Percentiles rank a stretch among this genome's conserved stretches.
phyloP scores from a whole-genome alignment of 192 early-diverging fungal genomes.

The Backusella morwellensis region DNA sequence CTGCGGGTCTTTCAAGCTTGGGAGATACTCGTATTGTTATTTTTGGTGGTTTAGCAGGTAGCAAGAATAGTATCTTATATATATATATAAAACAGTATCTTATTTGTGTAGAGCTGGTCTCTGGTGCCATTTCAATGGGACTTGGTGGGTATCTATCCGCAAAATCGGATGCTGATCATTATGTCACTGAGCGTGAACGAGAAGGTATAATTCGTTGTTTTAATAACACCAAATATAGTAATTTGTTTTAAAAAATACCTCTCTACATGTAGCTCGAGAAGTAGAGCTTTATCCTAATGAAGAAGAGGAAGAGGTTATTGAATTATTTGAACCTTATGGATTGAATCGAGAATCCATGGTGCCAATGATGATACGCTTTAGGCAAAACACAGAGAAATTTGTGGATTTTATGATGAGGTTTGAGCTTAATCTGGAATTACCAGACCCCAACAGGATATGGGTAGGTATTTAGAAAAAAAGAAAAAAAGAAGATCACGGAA shows the following conservation, averaged over 20 bases:
- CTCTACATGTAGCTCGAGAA: slow-evolving; percentile 25
- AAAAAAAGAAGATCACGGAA: neutral
- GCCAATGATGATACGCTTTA: slow-evolving; percentile 47
- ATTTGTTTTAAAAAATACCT: neutral
- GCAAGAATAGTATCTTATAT: neutral
- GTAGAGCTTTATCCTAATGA: slow-evolving; percentile 46
- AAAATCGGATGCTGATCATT: slow-evolving; percentile 54
- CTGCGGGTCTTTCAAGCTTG: slow-evolving; percentile 57
- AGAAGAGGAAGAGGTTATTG: slow-evolving; percentile 54
- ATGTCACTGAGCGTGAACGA: slow-evolving; percentile 44
- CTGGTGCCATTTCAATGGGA: slow-evolving; percentile 57
- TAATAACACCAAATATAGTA: neutral
- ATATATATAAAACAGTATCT: neutral
- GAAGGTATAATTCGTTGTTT: slow-evolving; percentile 25
- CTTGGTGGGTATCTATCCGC: slow-evolving; percentile 58
- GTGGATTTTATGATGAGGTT: slow-evolving; percentile 66
- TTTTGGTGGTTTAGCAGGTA: slow-evolving; percentile 56
- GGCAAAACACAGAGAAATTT: slow-evolving; percentile 41
- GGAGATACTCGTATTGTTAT: slow-evolving; percentile 53
- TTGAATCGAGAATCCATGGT: slow-evolving; percentile 39
- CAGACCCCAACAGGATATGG: slow-evolving; percentile 45
- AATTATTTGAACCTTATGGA: slow-evolving; percentile 61
- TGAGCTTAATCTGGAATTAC: slow-evolving; percentile 54
- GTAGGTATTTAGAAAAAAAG: slow-evolving; percentile 3
- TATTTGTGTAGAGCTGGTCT: slow-evolving; percentile 44